These are phyloP conservation scores for Cercospora citrullina DNA, from an alignment of 2,329 filamentous ascomycete genomes.

Conservation along the genomic window DNA sequence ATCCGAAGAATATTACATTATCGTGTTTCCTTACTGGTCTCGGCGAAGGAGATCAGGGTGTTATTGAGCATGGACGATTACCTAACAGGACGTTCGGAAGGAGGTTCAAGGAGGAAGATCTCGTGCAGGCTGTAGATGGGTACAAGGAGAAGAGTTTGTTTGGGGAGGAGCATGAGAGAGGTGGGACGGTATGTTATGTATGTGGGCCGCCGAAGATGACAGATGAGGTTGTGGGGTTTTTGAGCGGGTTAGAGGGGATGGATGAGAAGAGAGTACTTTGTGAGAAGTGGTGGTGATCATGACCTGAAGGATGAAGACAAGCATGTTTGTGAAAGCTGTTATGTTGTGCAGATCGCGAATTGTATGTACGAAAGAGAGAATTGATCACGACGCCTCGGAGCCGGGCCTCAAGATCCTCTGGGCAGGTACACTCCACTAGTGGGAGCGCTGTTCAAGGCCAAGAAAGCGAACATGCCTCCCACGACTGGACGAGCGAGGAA, in stretches of 20 bases:
- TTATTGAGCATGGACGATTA: slow-evolving; percentile 34
- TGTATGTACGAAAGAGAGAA: not conserved
- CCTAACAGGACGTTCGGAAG: slow-evolving; percentile 36
- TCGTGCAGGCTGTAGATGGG: slow-evolving; percentile 43
- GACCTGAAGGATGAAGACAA: not conserved
- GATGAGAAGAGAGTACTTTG: slow-evolving; percentile 45
- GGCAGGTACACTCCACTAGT: slow-evolving; percentile 20
- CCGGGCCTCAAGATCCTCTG: not conserved
- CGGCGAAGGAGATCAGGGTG: slow-evolving; percentile 23
- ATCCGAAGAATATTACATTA: slow-evolving; percentile 31
- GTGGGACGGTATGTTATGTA: slow-evolving; percentile 48
- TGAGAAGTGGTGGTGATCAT: slow-evolving; percentile 54
- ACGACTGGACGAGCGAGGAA: slow-evolving; percentile 56
- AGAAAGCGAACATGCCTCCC: slow-evolving; percentile 53
- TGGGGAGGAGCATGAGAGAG: slow-evolving; percentile 39
- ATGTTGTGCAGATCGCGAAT: not conserved
- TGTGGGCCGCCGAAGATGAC: slow-evolving; percentile 53
- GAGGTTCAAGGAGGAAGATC: slow-evolving; percentile 38
- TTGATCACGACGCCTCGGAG: not conserved
- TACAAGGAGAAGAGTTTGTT: slow-evolving; percentile 21
- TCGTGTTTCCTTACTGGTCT: slow-evolving; percentile 37
- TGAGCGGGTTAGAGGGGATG: slow-evolving; percentile 44
- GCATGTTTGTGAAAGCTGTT: not conserved
- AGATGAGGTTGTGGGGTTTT: slow-evolving; percentile 46
- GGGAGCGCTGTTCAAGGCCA: slow-evolving; percentile 41